Percentiles rank a stretch among this genome's conserved stretches.
phyloP scores from a whole-genome alignment of 2,329 filamentous ascomycete genomes.

The Bipolaris zeicola region DNA sequence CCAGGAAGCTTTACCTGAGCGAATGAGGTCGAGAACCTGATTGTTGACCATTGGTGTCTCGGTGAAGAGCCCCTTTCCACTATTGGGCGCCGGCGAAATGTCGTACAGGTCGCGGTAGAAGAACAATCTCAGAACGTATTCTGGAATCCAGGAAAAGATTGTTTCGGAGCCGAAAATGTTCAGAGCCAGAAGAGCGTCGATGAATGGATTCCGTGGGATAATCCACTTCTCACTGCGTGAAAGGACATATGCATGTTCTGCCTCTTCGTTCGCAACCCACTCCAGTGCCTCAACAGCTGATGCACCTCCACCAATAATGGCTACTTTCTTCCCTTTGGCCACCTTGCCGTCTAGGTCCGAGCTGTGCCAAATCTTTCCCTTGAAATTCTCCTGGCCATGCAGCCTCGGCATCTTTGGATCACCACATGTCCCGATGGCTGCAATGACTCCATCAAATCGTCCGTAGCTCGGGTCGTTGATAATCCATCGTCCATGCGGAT shows the following conservation, averaged over 20 bases:
- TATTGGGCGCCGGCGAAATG: conserved; percentile 64
- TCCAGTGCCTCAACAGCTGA: conserved; percentile 83
- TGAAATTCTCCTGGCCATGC: conserved; percentile 72
- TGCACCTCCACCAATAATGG: conserved; percentile 78
- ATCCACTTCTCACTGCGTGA: conserved; percentile 86
- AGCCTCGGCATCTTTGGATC: conserved; percentile 75
- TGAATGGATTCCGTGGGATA: conserved; percentile 76
- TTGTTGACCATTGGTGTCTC: conserved; percentile 89
- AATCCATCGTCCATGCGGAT: conserved; percentile 73
- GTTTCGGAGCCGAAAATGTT: conserved; percentile 84
- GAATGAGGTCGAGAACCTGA: conserved; percentile 76
- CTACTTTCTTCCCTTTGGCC: conserved; percentile 74
- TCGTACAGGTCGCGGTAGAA: conserved; percentile 84
- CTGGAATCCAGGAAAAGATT: conserved; percentile 75
- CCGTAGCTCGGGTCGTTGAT: conserved; percentile 74
- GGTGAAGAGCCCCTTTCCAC: conserved; percentile 74
- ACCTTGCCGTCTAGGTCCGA: conserved; percentile 74
- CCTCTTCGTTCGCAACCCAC: conserved; percentile 71
- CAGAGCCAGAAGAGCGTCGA: conserved; percentile 74
- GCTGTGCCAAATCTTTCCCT: conserved; percentile 75
- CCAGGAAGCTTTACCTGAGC: conserved; percentile 75
- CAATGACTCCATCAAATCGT: conserved; percentile 77
- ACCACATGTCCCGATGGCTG: conserved; percentile 80
- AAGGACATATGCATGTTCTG: conserved; percentile 72
- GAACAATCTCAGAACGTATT: conserved; percentile 73